Evolutionary conservation across 1,284 basidiomycete species (phyloP).

Genomic region (Fomitopsis palustris): DNA sequence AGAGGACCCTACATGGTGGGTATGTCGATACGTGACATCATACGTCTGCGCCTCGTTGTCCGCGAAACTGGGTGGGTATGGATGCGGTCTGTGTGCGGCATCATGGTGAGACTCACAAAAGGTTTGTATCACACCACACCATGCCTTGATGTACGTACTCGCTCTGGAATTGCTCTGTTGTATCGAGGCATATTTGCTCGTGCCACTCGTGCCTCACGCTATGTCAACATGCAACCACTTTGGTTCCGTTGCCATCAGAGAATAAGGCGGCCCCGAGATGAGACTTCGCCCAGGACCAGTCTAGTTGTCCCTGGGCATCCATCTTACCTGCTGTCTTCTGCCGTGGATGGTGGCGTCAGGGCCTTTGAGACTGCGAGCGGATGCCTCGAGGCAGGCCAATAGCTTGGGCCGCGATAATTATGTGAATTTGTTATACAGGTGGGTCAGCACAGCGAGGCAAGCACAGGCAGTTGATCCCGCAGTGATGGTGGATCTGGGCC

Average conservation of each 20-base stretch:
- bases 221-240: background rate
- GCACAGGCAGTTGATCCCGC: background rate
- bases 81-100: conserved; percentile 3
- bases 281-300: background rate
- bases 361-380: background rate
- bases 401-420: background rate
- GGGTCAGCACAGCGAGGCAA: background rate
- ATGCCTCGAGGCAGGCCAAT: background rate
- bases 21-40: background rate
- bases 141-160: background rate
- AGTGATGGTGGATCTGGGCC: background rate
- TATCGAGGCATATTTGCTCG: background rate
- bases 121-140: background rate
- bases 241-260: background rate
- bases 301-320: background rate
- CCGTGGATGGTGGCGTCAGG: background rate
- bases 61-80: background rate
- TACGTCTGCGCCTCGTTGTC: background rate
- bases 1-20: background rate
- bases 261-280: background rate
- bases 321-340: background rate
- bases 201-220: background rate
- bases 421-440: background rate
- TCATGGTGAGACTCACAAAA: background rate
- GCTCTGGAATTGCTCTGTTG: background rate